These are phyloP conservation scores for Cystobasidium sp. DNA, from an alignment of 1,284 basidiomycete genomes.

Conservation along the genomic window DNA sequence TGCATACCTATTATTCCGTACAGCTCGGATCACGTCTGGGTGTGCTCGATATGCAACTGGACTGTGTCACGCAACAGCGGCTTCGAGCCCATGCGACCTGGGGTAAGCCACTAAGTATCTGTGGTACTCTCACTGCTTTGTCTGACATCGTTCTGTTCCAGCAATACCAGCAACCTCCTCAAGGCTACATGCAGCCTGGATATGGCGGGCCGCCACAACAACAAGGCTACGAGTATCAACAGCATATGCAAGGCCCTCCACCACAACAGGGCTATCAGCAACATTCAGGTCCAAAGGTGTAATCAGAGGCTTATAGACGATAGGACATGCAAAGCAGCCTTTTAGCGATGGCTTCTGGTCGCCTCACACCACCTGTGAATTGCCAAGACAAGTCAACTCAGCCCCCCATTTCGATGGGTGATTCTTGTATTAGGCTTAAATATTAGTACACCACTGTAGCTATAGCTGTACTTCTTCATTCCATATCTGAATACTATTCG, in stretches of 20 bases:
- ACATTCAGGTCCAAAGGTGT: slow-evolving; percentile 13
- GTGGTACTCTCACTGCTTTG: background rate
- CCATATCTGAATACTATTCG: too few relatives aligned
- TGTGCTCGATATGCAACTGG: slow-evolving; percentile 30
- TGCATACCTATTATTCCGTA: slow-evolving; percentile 36
- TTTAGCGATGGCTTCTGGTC: too few relatives aligned
- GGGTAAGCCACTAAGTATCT: background rate
- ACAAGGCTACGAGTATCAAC: slow-evolving; percentile 24
- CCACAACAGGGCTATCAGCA: slow-evolving; percentile 15
- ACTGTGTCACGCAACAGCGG: slow-evolving; percentile 16
- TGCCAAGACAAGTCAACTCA: too few relatives aligned
- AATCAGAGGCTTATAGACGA: background rate
- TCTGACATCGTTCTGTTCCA: slow-evolving; percentile 5
- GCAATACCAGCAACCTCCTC: slow-evolving; percentile 5
- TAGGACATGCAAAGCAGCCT: too few relatives aligned
- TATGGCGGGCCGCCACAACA: slow-evolving; percentile 20
- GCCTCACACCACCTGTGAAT: too few relatives aligned
- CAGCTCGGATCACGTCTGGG: slow-evolving; percentile 26
- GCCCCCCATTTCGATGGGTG: too few relatives aligned
- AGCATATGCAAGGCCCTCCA: slow-evolving; percentile 4
- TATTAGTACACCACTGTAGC: too few relatives aligned
- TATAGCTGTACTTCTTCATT: too few relatives aligned
- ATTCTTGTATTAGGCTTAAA: too few relatives aligned
- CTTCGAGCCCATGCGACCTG: slow-evolving; percentile 32
- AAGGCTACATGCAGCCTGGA: slow-evolving; percentile 35